phyloP scores from a whole-genome alignment of 225 moss, liverwort and hornwort species.

The Takakia lepidozioides region DNA sequence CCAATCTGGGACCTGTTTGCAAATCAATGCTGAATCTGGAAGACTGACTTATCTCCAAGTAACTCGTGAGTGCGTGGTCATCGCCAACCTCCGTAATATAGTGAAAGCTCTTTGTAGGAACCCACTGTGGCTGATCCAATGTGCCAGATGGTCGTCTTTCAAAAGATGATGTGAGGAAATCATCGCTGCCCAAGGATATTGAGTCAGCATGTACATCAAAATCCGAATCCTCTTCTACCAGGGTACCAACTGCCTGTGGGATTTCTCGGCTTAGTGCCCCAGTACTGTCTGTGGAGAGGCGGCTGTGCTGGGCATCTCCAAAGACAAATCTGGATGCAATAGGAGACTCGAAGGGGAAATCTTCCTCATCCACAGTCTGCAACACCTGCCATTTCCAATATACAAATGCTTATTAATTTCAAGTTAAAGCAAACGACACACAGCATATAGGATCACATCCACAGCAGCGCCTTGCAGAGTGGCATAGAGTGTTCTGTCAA shows the following conservation, averaged over 20 bases:
- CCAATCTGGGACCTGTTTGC: conserved; percentile 28
- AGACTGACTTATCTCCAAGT: conserved; percentile 33
- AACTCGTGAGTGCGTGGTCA: conserved; percentile 41
- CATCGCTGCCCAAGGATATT: conserved; percentile 18
- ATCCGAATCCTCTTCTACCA: too few relatives aligned
- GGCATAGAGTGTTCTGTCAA: too few relatives aligned
- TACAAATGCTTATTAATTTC: too few relatives aligned
- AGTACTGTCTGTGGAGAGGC: conserved; percentile 8
- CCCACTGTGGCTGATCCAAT: conserved; percentile 30
- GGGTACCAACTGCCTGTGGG: too few relatives aligned
- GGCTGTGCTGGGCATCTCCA: conserved; percentile 13
- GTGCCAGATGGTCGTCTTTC: conserved; percentile 12
- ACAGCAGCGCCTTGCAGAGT: too few relatives aligned
- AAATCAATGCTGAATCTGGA: conserved; percentile 51
- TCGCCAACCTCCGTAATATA: conserved; percentile 20
- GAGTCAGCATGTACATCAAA: conserved; percentile 6
- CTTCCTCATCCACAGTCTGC: conserved; percentile 33
- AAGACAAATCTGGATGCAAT: conserved; percentile 42
- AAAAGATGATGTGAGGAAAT: conserved; percentile 14
- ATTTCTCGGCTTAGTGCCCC: too few relatives aligned
- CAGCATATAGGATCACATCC: too few relatives aligned
- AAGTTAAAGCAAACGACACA: too few relatives aligned
- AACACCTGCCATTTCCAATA: too few relatives aligned
- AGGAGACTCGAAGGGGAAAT: conserved; percentile 40
- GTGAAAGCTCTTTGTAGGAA: conserved; percentile 21